These are phyloP conservation scores for Wallacemonas rigidus DNA, from an alignment of 208 protist genomes.

Conservation along the genomic window DNA sequence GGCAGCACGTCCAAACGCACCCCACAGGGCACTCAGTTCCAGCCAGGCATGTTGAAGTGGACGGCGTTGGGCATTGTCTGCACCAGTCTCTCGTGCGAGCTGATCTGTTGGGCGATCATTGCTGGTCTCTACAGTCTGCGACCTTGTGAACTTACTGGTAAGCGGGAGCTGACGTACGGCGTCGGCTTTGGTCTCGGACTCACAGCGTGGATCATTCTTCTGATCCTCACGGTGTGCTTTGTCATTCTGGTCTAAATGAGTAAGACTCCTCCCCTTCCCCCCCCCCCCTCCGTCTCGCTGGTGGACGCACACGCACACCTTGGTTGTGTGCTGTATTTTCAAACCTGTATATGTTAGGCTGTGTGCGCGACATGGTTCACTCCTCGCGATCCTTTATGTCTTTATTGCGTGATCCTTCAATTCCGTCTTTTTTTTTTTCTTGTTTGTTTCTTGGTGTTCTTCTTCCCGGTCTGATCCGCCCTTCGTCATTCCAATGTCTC, in stretches of 20 bases:
- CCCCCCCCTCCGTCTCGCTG: no score
- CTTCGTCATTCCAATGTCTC: no score
- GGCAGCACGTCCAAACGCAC: background rate
- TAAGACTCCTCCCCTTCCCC: no score
- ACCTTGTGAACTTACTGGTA: conserved; percentile 39
- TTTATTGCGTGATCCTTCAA: no score
- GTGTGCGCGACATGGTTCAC: no score
- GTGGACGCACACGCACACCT: no score
- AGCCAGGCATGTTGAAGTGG: conserved; percentile 49
- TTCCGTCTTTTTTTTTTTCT: no score
- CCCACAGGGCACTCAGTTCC: conserved; percentile 13
- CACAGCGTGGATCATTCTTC: conserved; percentile 48
- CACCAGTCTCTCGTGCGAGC: conserved; percentile 40
- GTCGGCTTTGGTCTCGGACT: conserved; percentile 69
- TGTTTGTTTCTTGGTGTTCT: no score
- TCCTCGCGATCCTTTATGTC: no score
- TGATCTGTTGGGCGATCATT: conserved; percentile 69
- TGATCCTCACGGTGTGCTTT: conserved; percentile 37
- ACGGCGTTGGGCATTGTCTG: conserved; percentile 28
- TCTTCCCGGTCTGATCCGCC: no score
- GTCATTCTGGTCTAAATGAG: conserved; percentile 29
- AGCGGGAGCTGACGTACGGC: conserved; percentile 52
- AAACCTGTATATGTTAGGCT: no score
- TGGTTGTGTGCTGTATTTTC: background rate
- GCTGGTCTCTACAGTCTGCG: conserved; percentile 30